Evolutionary conservation across 75 land plant genomes (phyloP), one percentile per base, ranked within the genome.

Genomic region (Pseudotsuga menziesii): DNA sequence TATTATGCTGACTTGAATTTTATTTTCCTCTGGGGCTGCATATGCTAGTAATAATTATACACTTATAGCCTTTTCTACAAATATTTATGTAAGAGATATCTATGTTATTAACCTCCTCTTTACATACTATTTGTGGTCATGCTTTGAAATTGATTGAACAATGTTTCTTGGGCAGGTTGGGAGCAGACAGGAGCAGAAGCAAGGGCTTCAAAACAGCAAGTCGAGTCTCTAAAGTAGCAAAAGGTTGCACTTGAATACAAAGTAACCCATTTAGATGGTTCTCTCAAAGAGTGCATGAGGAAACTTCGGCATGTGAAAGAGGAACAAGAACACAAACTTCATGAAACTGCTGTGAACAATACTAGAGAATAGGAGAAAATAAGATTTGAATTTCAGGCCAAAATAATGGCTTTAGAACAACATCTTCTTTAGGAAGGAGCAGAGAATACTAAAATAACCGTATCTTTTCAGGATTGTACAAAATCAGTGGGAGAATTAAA

Each of bases 271-370:
- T 89, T 95, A 58, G 98, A 92, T 79, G 93, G 85, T 0, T 93
- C 96, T 19, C 84, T 95, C 58, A 91, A 91, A 80, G 98, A 95
- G 79, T 90, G 95, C 81, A 85, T 92, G n/a, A n/a, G n/a, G n/a
- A n/a, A n/a, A n/a, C n/a, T n/a, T n/a, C n/a, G n/a, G n/a, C n/a
- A n/a, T n/a, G n/a, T n/a, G n/a, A n/a, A n/a, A n/a, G n/a, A n/a
- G n/a, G n/a, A n/a, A n/a, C n/a, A n/a, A n/a, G n/a, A n/a, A n/a
- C n/a, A n/a, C n/a, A n/a, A n/a, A n/a, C n/a, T n/a, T n/a, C n/a
- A n/a, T n/a, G n/a, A n/a, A n/a, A n/a, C n/a, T n/a, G n/a, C n/a
- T n/a, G n/a, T n/a, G n/a, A n/a, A n/a, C n/a, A n/a, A n/a, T n/a
- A n/a, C n/a, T n/a, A n/a, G n/a, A n/a, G n/a, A n/a, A n/a, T n/a